Base-by-base conservation (phyloP, 2,329 filamentous ascomycete genomes). In the Knoxdaviesia capensis region DNA sequence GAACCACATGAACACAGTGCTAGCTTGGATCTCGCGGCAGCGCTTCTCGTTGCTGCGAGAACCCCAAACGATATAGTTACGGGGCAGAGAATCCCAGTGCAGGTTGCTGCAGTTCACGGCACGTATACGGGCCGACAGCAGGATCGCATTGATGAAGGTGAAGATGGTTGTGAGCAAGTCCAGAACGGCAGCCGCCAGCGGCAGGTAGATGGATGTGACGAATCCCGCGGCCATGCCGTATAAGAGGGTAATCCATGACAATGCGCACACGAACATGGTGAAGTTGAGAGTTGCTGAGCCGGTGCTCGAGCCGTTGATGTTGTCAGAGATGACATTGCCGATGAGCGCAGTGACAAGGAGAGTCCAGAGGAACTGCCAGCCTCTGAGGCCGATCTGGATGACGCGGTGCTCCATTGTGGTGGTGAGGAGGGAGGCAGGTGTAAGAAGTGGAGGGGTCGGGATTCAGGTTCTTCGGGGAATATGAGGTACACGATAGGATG, bases 1-100 rank as follows among this genome's bases (percentile, higher is more conserved):
- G 61, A 87, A 86, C 79, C 79, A 88, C 60, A 84, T 68, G 62
- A 88, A 88, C 34, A 73, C 79, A 33, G 71, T 74, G 47, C 71
- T 70, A 34, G 81, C 81, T 62, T 87, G 81, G 10, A 83, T 71
- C 60, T 84, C 74, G 47, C 72, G 75, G 61, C 82, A 87, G 48
- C 79, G 71, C 62, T 77, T 74, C 54, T 64, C 57, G 45, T 68
- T 63, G 57, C 77, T 55, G 46, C 48, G 46, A 38, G 74, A 76
- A 44, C 77, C 77, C 54, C 68, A 79, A 30, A 66, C 77, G 54
- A 82, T 73, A 60, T 65, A 69, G 57, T 69, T 68, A 51, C 49
- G 36, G 31, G 56, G 51, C 36, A 59, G 48, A 44, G 54, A 50
- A 6, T 48, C 40, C 6, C 51, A 46, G 36, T 56, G 39, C 41